Conservation (phyloP, 1,284 basidiomycete genomes). For the Leccinum solheimii region DNA sequence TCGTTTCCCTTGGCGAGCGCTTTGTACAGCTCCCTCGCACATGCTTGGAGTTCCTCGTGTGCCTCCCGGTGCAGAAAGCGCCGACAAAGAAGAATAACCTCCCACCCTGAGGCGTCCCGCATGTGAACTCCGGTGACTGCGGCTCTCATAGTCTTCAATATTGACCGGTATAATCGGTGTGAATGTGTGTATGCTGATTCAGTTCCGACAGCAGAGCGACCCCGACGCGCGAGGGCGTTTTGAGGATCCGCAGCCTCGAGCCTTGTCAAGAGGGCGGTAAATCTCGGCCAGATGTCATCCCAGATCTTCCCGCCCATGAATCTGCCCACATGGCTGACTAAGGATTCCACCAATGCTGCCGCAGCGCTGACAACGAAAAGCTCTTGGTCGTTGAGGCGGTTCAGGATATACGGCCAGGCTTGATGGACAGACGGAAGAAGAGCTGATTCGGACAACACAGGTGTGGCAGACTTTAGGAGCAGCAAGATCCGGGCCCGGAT, state of each 20-base stretch:
- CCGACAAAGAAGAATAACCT: slow-evolving; percentile 70
- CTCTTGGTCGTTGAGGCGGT: slow-evolving; percentile 72
- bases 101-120: slow-evolving; percentile 74
- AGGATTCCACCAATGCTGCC: slow-evolving; percentile 64
- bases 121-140: slow-evolving; percentile 65
- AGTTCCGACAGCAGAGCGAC: slow-evolving; percentile 52
- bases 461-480: slow-evolving; percentile 70
- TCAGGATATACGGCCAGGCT: slow-evolving; percentile 88
- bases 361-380: slow-evolving; percentile 78
- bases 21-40: slow-evolving; percentile 64
- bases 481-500: slow-evolving; percentile 80
- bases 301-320: slow-evolving; percentile 84
- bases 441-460: slow-evolving; percentile 73
- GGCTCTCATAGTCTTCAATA: slow-evolving; percentile 70
- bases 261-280: slow-evolving; percentile 57
- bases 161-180: slow-evolving; percentile 71
- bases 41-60: slow-evolving; percentile 72
- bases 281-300: slow-evolving; percentile 89
- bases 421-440: slow-evolving; percentile 81
- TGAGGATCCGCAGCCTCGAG: slow-evolving; percentile 61
- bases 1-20: slow-evolving; percentile 62
- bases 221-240: slow-evolving; percentile 64
- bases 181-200: slow-evolving; percentile 75
- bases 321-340: slow-evolving; percentile 69
- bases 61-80: slow-evolving; percentile 68